Percentiles rank a stretch among this genome's conserved stretches.
These are phyloP conservation scores for Collariella sp. DNA, from an alignment of 495 filamentous ascomycete species.

Conservation along the genomic window DNA sequence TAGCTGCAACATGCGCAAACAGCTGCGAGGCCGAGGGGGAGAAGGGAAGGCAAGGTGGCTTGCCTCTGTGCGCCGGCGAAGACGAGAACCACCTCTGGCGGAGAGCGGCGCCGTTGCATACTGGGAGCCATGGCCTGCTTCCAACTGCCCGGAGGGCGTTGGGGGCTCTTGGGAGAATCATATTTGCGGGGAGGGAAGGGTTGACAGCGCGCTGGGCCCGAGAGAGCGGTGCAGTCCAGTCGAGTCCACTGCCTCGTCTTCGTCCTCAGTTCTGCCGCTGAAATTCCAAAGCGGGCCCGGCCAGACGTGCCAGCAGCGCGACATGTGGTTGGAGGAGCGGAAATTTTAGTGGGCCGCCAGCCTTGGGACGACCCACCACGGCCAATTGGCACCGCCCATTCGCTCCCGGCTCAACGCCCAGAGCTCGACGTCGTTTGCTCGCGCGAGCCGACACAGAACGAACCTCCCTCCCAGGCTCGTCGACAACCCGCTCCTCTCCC, in stretches of 20 bases:
- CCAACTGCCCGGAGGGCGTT: slow-evolving; percentile 17
- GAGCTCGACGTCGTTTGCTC: background rate
- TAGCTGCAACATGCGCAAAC: background rate
- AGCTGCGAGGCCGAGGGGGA: background rate
- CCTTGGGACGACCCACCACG: background rate
- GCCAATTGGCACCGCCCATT: background rate
- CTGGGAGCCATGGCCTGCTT: slow-evolving; percentile 9
- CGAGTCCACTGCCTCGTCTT: background rate
- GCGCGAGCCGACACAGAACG: background rate
- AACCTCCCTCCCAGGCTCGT: no score
- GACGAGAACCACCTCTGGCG: slow-evolving; percentile 22
- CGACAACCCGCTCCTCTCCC: background rate
- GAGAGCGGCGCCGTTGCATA: background rate
- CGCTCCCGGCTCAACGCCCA: background rate
- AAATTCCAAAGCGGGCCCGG: background rate
- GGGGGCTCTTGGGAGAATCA: slow-evolving; percentile 14
- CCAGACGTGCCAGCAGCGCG: background rate
- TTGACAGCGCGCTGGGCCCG: background rate
- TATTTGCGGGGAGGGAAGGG: slow-evolving; percentile 1
- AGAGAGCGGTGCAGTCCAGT: background rate
- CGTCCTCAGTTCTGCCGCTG: no score
- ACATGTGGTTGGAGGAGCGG: background rate
- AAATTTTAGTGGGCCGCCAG: slow-evolving; percentile 2
- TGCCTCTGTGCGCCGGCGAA: slow-evolving; percentile 17
- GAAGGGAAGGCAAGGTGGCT: background rate